Conservation (phyloP, 306 rosid genomes). For the Castanospermum australe region DNA sequence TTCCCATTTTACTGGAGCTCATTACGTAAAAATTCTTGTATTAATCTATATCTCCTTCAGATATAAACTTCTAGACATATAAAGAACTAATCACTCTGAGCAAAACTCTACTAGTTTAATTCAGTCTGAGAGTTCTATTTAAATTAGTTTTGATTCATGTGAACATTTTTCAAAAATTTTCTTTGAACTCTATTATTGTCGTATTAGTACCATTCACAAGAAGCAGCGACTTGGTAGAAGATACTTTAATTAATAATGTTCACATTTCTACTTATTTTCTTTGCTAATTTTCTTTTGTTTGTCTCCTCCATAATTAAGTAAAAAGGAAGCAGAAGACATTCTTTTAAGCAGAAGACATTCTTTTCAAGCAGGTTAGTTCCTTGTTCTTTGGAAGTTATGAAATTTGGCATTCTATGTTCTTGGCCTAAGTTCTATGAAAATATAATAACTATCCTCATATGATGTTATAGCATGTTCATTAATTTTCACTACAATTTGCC, state of each 20-base stretch:
- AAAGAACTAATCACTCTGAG: no score
- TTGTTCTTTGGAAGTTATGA: constrained; percentile 12
- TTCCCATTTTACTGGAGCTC: no score
- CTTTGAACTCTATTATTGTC: background rate
- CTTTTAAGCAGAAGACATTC: no score
- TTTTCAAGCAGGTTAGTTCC: constrained; percentile 81
- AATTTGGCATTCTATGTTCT: constrained; percentile 1
- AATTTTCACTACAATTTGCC: background rate
- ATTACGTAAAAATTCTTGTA: no score
- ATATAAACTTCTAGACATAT: no score
- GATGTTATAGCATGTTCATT: background rate
- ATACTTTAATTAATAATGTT: constrained; percentile 9
- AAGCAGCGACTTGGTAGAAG: background rate
- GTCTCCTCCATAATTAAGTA: constrained; percentile 75
- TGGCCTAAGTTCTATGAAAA: constrained; percentile 11
- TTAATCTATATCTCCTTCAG: no score
- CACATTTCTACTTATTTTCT: constrained; percentile 21
- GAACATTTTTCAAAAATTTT: background rate
- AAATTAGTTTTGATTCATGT: constrained; percentile 7
- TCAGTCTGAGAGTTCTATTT: constrained; percentile 3
- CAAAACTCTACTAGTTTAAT: no score
- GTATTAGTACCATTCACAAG: background rate
- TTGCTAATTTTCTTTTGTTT: constrained; percentile 17
- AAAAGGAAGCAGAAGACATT: constrained; percentile 89
- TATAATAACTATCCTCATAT: background rate